Base-by-base conservation (phyloP, 768 basidiomycete genomes). In the Suillus cothurnatus region DNA sequence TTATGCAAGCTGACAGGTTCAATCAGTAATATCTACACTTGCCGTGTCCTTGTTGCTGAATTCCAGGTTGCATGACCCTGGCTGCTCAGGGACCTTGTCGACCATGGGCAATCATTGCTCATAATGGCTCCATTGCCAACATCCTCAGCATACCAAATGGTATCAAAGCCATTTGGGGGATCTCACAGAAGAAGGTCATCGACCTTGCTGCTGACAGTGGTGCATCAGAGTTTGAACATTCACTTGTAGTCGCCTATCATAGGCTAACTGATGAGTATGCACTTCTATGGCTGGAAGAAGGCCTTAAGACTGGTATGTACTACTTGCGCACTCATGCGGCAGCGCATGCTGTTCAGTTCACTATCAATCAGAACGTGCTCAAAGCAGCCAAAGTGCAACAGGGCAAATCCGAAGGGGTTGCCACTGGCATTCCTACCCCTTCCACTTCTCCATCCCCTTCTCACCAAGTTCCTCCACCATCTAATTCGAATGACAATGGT, bases 271-370 rank as follows among this genome's bases (percentile, higher is more conserved):
- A 96, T 95, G 45, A 92, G 90, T 67, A 95, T 95, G 94, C 95
- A 96, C 78, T 97, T 96, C 83, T 98, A 98, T 75, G 97, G 95
- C n/a, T 99, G 97, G 97, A 97, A 97, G 86, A 94, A 94, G 81
- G 97, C 39, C 81, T 99, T 73, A 99, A 99, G 66, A 99, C 97
- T 1, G 97, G 97, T 70, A 96, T 97, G 93, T 95, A 95, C 81
- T 99, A 99, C 79, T 85, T 99, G 59, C 88, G 97, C 62, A 98
- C 97, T 43, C 87, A 94, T 61, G 94, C 97, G 6, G 95, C 96
- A 11, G 93, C 94, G 15, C 91, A 94, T 72, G 97, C 97, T 60
- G 96, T 97, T 76, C 95, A 99, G 81, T 98, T 99, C 82, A 99
- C 97, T 12, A 88, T 99, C 65, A 95, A 97, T 75, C 90, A 92